Evolutionary conservation across 106 monocot species (phyloP), one percentile per base, ranked within the genome.

Genomic region (Ottelia alismoides): DNA sequence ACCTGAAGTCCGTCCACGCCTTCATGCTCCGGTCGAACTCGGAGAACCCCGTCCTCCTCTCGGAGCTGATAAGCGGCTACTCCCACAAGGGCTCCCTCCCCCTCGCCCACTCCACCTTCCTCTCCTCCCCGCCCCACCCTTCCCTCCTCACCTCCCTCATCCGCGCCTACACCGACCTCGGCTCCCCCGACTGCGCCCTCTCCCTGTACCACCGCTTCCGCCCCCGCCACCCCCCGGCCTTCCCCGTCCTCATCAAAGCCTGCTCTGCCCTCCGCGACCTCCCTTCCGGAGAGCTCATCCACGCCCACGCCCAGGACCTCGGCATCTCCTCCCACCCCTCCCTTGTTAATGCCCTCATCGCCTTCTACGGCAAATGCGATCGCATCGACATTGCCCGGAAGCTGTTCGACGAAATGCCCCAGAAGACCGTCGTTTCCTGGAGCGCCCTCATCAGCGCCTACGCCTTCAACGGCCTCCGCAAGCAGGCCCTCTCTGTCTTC

Each of bases 401-500:
- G 24, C 52, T 52, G 52, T 52, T 52, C 25, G 52, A 52, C n/a
- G 52, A 25, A 52, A 52, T 52, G 52, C 52, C 24, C 3, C 23
- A 52, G 4, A 22, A n/a, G 24, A 52, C 16, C 17, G 52, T 25
- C 4, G 24, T 52, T 11, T 24, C 52, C 24, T 52, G 52, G 52
- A 52, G 52, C 25, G 16, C 52, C 23, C 22, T 52, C 23, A 25
- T 52, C 23, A 6, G 24, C 3, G 16, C 52, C 5, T 52, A 25
- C 24, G 23, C 25, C 2, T 2, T 24, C 2, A 24, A 20, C 5
- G 78, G 73, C 20, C 32, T 30, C 9, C 60, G 65, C 9, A 70
- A 79, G 11, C 31, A 51, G 1, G 79, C 79, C 28, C 50, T 43
- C 1, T 51, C 65, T 9, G 20, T 66, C 11, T 79, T 79, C 45